Base-by-base conservation (phyloP, 2,329 filamentous ascomycete species). In the Neopestalotiopsis sp. region DNA sequence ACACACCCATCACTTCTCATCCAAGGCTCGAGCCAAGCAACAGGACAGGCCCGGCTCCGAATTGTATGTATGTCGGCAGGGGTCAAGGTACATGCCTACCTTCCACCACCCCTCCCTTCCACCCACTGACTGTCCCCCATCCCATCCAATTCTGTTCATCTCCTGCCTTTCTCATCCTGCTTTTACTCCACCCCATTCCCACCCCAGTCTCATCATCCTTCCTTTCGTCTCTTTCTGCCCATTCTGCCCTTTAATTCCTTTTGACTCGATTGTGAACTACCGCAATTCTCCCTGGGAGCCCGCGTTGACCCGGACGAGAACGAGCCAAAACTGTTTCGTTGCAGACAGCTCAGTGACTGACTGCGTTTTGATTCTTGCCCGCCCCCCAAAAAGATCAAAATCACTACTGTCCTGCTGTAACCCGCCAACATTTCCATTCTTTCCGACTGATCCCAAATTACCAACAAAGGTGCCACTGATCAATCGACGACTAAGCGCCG, bases 381-480 rank as follows among this genome's bases (percentile, higher is more conserved):
- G 71, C 72, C 70, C 72, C 67, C 73, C 72, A 73, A 71, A 72
- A 73, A 71, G 71, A 72, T 20, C 45, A 17, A 52, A 52, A 6
- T 52, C 45, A 52, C 45, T n/a, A 52, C 45, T n/a, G 57, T 59
- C 57, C 57, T 30, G 57, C 30, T n/a, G 30, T 38, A 59, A 30
- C 57, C 24, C 57, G 57, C 24, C 45, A 52, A 52, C 45, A 10
- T 58, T 66, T 74, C 73, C 71, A 71, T 74, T 74, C 72, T 71
- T 69, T 73, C 72, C 69, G 71, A 71, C 64, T 71, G 71, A 20
- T 38, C 24, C 64, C 45, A 38, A 38, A 38, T 38, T 38, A 52
- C 45, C 45, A 20, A 52, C 7, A 52, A 52, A 28, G 17, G 56
- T 34, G 64, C 64, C n/a, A 45, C 28, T 65, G n/a, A 57, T 66